These are phyloP conservation scores for Haplosporangium gracile DNA, from an alignment of 192 early-diverging fungal species.

Conservation along the genomic window DNA sequence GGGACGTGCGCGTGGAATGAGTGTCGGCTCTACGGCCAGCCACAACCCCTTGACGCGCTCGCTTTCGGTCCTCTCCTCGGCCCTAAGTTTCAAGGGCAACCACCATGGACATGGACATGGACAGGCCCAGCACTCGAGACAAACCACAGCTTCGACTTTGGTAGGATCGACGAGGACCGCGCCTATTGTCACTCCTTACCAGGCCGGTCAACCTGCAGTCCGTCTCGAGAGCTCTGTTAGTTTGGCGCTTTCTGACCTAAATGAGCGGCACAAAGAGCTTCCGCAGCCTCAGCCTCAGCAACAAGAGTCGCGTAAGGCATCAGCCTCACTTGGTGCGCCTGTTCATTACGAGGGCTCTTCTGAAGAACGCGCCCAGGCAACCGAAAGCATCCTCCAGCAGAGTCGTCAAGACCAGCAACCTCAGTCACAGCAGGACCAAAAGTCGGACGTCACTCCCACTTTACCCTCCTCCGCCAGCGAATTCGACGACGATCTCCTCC, in stretches of 20 bases:
- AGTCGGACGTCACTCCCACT: neutral
- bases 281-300: neutral
- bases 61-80: slow-evolving; percentile 24
- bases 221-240: slow-evolving; percentile 21
- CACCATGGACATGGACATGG: neutral
- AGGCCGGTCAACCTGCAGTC: slow-evolving; percentile 34
- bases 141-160: neutral
- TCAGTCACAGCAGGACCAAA: neutral
- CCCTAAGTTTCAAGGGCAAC: slow-evolving; percentile 11
- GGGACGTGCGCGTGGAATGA: slow-evolving; percentile 10
- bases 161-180: neutral
- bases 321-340: slow-evolving; percentile 14
- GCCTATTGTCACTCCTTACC: slow-evolving; percentile 42
- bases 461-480: neutral
- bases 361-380: slow-evolving; percentile 27
- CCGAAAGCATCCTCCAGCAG: slow-evolving; percentile 22
- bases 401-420: neutral
- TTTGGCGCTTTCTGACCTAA: slow-evolving; percentile 8
- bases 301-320: neutral
- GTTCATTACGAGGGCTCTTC: slow-evolving; percentile 22
- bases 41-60: slow-evolving; percentile 17
- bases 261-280: neutral
- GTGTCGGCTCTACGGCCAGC: neutral
- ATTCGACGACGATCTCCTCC: neutral
- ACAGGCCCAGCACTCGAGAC: neutral